Evolutionary conservation across 257 asterid species (phyloP).

Genomic region (Jasminum sambac): DNA sequence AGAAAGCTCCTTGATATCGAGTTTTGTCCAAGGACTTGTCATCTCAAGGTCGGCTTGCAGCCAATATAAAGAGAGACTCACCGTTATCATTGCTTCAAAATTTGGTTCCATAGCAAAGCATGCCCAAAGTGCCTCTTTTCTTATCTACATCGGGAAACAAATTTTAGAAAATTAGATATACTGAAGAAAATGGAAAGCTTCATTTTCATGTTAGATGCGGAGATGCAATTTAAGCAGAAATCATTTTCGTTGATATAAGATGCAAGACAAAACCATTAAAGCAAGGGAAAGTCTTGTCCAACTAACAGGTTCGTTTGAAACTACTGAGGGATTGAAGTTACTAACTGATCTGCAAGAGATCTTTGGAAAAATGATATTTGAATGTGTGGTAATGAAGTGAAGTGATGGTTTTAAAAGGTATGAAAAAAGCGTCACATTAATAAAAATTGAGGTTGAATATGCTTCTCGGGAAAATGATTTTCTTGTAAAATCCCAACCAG

Average conservation of each 20-base stretch:
- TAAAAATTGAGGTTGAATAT: no score
- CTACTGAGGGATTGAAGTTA: not conserved
- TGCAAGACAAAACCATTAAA: not conserved
- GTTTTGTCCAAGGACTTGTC: no score
- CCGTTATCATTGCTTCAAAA: slow-evolving; percentile 86
- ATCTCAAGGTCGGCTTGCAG: no score
- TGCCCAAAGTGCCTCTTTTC: slow-evolving; percentile 99
- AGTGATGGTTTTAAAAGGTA: no score
- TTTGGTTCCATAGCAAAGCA: slow-evolving; percentile 89
- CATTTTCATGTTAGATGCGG: slow-evolving; percentile 13
- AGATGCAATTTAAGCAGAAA: not conserved
- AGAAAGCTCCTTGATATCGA: no score
- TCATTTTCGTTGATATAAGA: not conserved
- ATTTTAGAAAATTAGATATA: slow-evolving; percentile 16
- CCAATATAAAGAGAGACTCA: slow-evolving; percentile 31
- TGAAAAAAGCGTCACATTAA: no score
- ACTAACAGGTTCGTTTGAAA: not conserved
- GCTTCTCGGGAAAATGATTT: no score
- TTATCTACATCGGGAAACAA: slow-evolving; percentile 50
- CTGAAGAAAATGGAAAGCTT: slow-evolving; percentile 1
- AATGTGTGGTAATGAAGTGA: no score
- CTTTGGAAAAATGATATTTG: no score
- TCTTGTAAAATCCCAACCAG: no score
- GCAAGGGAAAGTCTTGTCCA: not conserved
- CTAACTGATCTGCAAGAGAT: not conserved